Percentiles rank a stretch among this genome's conserved stretches.
Evolutionary conservation across 2,329 filamentous ascomycete species (phyloP).

Genomic region (Myriosclerotinia duriaeana): DNA sequence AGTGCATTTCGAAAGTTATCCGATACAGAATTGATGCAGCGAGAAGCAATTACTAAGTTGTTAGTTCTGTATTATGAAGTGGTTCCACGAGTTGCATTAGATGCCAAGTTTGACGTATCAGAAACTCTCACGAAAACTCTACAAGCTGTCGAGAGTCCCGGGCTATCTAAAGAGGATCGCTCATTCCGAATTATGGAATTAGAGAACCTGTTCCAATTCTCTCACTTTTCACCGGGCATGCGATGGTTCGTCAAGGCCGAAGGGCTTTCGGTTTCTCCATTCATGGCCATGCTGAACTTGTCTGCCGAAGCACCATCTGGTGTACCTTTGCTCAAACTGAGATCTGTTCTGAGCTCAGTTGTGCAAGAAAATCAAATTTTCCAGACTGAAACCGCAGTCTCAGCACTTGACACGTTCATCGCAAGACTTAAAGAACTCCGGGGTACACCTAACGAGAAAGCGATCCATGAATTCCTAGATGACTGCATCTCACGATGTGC

Average conservation of each 20-base stretch:
- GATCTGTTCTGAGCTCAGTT: slow-evolving; percentile 58
- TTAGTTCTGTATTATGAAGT: slow-evolving; percentile 83
- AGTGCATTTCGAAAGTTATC: slow-evolving; percentile 68
- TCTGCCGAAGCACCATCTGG: slow-evolving; percentile 50
- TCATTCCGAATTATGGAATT: slow-evolving; percentile 69
- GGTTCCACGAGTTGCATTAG: slow-evolving; percentile 74
- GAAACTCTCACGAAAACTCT: slow-evolving; percentile 69
- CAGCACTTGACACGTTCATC: slow-evolving; percentile 51
- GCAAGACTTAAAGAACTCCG: slow-evolving; percentile 40
- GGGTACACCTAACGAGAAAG: slow-evolving; percentile 42
- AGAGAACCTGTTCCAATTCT: slow-evolving; percentile 77
- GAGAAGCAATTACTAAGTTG: slow-evolving; percentile 75
- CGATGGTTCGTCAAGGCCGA: slow-evolving; percentile 83
- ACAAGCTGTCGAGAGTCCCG: slow-evolving; percentile 55
- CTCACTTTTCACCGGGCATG: slow-evolving; percentile 78
- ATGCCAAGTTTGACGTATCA: slow-evolving; percentile 87
- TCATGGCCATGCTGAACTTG: slow-evolving; percentile 67
- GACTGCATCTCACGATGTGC: slow-evolving; percentile 77
- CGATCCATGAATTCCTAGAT: slow-evolving; percentile 72
- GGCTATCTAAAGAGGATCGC: slow-evolving; percentile 46
- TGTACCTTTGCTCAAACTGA: slow-evolving; percentile 52
- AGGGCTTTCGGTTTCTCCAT: slow-evolving; percentile 63
- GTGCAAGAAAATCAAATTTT: slow-evolving; percentile 67
- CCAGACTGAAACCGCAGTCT: slow-evolving; percentile 45
- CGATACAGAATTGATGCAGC: slow-evolving; percentile 69